Evolutionary conservation across 371 early-diverging fungal species (phyloP), one percentile per base, ranked within the genome.

Genomic region (Mucor ambiguus): DNA sequence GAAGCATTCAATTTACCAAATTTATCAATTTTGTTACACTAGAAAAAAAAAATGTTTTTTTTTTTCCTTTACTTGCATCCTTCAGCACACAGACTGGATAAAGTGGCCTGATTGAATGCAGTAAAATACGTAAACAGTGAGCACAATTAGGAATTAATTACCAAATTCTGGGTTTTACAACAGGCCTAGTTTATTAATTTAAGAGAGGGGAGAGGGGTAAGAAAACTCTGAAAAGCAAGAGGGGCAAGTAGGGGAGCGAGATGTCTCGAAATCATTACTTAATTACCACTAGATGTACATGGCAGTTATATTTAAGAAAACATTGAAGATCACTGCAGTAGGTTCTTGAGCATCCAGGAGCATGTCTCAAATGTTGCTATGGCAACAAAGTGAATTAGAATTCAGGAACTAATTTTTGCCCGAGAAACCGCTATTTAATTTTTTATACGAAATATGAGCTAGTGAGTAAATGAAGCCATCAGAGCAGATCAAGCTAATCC

Each of bases 91-190:
- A 46, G 11, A 3, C 7, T 46, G n/a, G 24, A 14, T 24, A 52
- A 52, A 52, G 28, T 52, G 52, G 52, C 52, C 52, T 52, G 52
- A 52, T 52, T 52, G 52, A 46, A 46, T 46, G 20, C 46, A 46
- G 20, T 18, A 41, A 18, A 41, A 20, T 46, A 20, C 22, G n/a
- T 46, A n/a, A 22, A 46, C 46, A 22, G 46, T 46, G 41, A 41
- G 41, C 41, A 41, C 41, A 18, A 46, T 22, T 22, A 20, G 46
- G 46, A 46, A 46, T 22, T 46, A 22, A 22, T 22, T 46, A 46
- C 46, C 46, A 46, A 52, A 52, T 52, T 52, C 16, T 7, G 14
- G 52, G 28, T 52, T 52, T 52, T 24, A 28, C 52, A 52, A 22
- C 24, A 48, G 28, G 52, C 16, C 28, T 6, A 52, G 28, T 52